Evolutionary conservation across 2,329 filamentous ascomycete genomes (phyloP), one percentile per base, ranked within the genome.

Genomic region (Apiospora koreana): DNA sequence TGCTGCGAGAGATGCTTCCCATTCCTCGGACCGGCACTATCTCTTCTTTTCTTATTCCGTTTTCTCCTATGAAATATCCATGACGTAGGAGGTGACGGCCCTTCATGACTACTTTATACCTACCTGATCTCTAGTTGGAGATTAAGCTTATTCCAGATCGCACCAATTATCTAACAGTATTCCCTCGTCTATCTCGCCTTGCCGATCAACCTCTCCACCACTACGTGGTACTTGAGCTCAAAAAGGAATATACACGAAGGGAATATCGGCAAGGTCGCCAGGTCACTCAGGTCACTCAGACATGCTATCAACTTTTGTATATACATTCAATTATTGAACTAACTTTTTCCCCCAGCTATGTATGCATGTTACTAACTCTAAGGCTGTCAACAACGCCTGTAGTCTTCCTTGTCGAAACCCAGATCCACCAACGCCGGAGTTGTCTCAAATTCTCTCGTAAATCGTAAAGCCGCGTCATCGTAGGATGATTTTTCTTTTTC

Each of bases 41-140:
- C 14, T 43, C 12, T 12, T 46, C 43, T 46, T 46, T 46, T 21
- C 43, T 46, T n/a, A 21, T 46, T n/a, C 43, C 14, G 18, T 46
- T 46, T n/a, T n/a, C 16, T n/a, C 18, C 43, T n/a, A 46, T 46
- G 43, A n/a, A 46, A 43, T 48, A 54, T 69, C 68, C 25, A 69
- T 69, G 68, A 69, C 68, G 68, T 69, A 69, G 62, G 43, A 46
- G 43, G 43, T 46, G 16, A 46, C 43, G 21, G 43, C 43, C 3
- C 43, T 46, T 21, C 43, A 21, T n/a, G 7, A 46, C 41, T 16
- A 43, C 41, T 43, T 16, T n/a, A 21, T n/a, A 46, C 16, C 18
- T 46, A 46, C 42, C 5, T 45, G 18, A 46, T n/a, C 43, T 46
- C 43, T n/a, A 46, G 4, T 54, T 16, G 23, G 23, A 28, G 10